These are phyloP conservation scores for Solanum tacnaense DNA, from an alignment of 257 asterid species.

Conservation along the genomic window DNA sequence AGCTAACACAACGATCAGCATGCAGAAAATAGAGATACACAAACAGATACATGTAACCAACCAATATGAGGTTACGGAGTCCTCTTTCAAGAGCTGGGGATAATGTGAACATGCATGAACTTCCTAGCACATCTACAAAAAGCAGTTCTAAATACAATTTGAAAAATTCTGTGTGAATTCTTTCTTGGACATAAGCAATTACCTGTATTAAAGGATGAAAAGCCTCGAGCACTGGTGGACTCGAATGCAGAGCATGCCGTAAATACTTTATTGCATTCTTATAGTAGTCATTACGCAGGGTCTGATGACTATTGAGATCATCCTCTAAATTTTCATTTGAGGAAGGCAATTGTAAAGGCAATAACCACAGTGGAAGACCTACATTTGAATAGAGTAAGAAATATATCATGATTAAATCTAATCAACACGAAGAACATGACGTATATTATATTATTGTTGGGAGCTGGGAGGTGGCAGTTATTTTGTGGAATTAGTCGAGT, in stretches of 20 bases:
- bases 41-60: not conserved
- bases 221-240: constrained; percentile 60
- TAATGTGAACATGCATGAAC: not conserved
- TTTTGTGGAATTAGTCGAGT: not conserved
- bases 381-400: not conserved
- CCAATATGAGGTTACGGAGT: not conserved
- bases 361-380: constrained; percentile 77
- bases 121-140: not conserved
- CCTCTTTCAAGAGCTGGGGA: not conserved
- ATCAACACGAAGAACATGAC: not conserved
- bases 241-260: constrained; percentile 47
- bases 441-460: not conserved
- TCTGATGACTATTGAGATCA: constrained; percentile 27
- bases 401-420: not conserved
- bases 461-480: not conserved
- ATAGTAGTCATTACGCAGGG: constrained; percentile 40
- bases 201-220: constrained; percentile 92
- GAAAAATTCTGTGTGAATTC: not conserved
- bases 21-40: not conserved
- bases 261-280: constrained; percentile 47
- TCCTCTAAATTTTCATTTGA: constrained; percentile 52
- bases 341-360: constrained; percentile 61
- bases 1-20: not conserved
- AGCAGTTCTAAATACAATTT: not conserved
- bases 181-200: not conserved